Evolutionary conservation across 31 red algal species (phyloP), one percentile per base, ranked within the genome.

Genomic region (Odonthalia washingtoniensis): DNA sequence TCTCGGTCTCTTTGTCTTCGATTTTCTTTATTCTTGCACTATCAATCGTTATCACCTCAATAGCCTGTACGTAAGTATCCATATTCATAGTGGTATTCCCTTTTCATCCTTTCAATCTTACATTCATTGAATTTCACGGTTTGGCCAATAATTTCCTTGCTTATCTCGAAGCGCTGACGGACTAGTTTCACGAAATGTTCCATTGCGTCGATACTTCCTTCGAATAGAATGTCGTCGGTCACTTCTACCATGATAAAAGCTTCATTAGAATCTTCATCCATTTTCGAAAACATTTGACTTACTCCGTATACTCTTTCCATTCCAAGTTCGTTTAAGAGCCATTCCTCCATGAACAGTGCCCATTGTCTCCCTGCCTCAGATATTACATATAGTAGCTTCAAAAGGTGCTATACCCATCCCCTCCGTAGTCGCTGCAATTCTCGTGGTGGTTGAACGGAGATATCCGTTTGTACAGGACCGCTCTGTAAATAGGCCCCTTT

Each of bases 161-260:
- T 65, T 32, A 83, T 26, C 28, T 32, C 38, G 42, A 83, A 83
- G 3, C 53, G 31, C 6, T n/a, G 21, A n/a, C 42, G 18, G 3
- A 83, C 37, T 38, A 41, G 16, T 30, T 68, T 46, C 33, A 45
- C 62, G 16, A 83, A 83, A 28, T 28, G 26, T 35, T 69, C 3
- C 42, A 83, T 38, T 30, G 65, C 36, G 35, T 35, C 2, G 31
- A 43, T 68, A 16, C n/a, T 67, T 14, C 57, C 79, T 38, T 49
- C 53, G 31, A 83, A 36, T 40, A 83, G 79, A 37, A 83, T 65
- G 39, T 69, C 62, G 5, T 83, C 5, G 41, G 79, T 83, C 31
- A 40, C 53, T 69, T 83, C 68, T 27, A 6, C 79, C 21, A 68
- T 28, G 65, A 83, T 37, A 12, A 83, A 38, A 18, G 18, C 3